phyloP scores from a whole-genome alignment of 208 protist genomes.

The Herpetomonas samuelpessoai region DNA sequence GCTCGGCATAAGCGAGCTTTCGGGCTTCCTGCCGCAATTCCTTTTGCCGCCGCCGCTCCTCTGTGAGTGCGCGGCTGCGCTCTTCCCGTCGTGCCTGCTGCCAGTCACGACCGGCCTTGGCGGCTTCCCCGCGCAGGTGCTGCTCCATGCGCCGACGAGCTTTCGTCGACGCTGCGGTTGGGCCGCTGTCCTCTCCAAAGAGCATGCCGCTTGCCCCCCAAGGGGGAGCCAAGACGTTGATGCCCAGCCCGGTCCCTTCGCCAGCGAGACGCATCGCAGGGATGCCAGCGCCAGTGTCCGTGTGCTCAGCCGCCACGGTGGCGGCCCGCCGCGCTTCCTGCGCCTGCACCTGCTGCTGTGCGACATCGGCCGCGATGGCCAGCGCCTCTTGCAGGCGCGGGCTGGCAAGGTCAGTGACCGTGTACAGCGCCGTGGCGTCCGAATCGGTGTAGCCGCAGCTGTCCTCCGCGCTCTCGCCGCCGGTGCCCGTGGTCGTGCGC shows the following conservation, averaged over 20 bases:
- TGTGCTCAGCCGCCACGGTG: background rate
- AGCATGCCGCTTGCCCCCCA: background rate
- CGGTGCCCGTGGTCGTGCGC: too few species aligned
- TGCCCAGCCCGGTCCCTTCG: background rate
- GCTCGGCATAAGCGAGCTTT: background rate
- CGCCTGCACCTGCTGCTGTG: slow-evolving; percentile 10
- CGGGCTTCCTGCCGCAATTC: background rate
- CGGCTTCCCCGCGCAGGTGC: too few species aligned
- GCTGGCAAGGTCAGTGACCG: slow-evolving; percentile 24
- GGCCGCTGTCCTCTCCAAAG: background rate
- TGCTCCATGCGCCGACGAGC: too few species aligned
- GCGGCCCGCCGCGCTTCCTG: background rate
- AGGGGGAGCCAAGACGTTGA: slow-evolving; percentile 6
- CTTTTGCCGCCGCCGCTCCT: background rate
- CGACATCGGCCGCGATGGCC: slow-evolving; percentile 15
- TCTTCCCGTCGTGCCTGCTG: slow-evolving; percentile 1
- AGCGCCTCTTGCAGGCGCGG: slow-evolving; percentile 32
- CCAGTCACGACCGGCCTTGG: too few species aligned
- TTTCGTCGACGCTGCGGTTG: too few species aligned
- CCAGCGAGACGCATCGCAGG: too few species aligned
- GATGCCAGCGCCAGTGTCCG: too few species aligned
- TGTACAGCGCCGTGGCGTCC: slow-evolving; percentile 24
- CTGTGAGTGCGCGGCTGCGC: background rate
- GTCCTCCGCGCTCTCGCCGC: background rate
- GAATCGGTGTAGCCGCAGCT: background rate